Base-by-base conservation (phyloP, 371 early-diverging fungal genomes). In the Apophysomyces ossiformis region DNA sequence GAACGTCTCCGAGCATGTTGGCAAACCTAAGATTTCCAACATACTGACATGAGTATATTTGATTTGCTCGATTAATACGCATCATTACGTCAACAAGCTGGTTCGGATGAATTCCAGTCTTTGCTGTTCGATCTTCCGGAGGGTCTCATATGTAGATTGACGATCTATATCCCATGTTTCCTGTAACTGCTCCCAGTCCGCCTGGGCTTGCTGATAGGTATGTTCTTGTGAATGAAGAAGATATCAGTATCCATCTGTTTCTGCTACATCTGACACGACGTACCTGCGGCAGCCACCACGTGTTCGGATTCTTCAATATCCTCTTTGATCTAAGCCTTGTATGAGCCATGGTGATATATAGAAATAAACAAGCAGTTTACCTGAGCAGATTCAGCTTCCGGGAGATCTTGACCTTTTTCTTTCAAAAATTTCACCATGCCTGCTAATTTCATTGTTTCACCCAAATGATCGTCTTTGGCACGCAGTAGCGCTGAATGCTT, bases 1-100 rank as follows among this genome's bases (percentile, higher is more conserved):
- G 61, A 7, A 70, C 70, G 44, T 68, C 70, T 5, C 66, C 65
- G 66, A 70, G 68, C 64, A 70, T 74, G 37, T 74, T 74, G 62
- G 70, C 74, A 41, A 70, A 73, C 16, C 73, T 69, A 46, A 44
- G 47, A 57, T 12, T 9, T 36, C 37, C 36, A 44, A 45, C 18
- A 38, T n/a, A 9, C 15, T 5, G 36, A 61, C 6, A 15, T 13
- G 8, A 46, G n/a, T 43, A 9, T 43, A 44, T 41, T 1, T 18
- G 35, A 4, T 9, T 35, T 13, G 18, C 54, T 50, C 5, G 16
- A 56, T 26, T 54, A 15, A 8, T 21, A 16, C 16, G 13, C 0
- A 37, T 59, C 56, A 59, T 72, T 59, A 70, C 70, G 66, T 68
- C 66, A 68, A 70, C 26, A 74, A 61, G 50, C 70, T 74, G 38